Conservation (phyloP, 164 flowering plant genomes). For the Piper betle region DNA sequence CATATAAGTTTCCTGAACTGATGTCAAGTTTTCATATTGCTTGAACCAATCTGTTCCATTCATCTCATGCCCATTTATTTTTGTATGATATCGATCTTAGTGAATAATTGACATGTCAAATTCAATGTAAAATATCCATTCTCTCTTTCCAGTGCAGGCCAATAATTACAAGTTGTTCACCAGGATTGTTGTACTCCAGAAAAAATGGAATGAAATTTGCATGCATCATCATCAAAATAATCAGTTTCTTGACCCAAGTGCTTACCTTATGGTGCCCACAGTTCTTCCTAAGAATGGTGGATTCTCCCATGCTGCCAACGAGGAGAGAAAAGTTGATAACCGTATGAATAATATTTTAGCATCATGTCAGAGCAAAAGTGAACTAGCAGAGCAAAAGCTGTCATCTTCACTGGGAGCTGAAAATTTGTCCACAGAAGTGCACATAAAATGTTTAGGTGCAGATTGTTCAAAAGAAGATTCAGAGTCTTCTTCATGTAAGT, state of each 20-base stretch:
- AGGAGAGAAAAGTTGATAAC: conserved; percentile 10
- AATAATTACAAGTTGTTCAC: conserved; percentile 39
- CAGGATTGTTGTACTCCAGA: conserved; percentile 35
- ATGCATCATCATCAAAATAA: conserved; percentile 31
- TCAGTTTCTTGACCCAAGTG: conserved; percentile 13
- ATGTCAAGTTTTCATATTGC: neutral
- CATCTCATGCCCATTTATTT: conserved; percentile 27
- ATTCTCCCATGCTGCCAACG: conserved; percentile 16
- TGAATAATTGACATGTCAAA: neutral
- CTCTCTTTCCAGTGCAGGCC: conserved; percentile 72
- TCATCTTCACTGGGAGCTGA: conserved; percentile 14
- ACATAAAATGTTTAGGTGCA: conserved; percentile 13
- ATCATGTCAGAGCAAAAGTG: conserved; percentile 16
- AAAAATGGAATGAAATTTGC: conserved; percentile 56
- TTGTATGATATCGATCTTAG: too few relatives aligned
- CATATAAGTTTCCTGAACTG: conserved; percentile 4
- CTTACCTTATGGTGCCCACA: conserved; percentile 12
- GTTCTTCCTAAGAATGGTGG: conserved; percentile 19
- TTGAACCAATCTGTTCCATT: conserved; percentile 16
- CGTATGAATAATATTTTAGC: conserved; percentile 7
- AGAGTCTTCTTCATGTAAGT: conserved; percentile 11
- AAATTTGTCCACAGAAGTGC: conserved; percentile 12
- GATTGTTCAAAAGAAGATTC: conserved; percentile 14
- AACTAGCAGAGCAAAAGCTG: conserved; percentile 12
- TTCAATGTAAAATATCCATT: conserved; percentile 18